A percentile compares a stretch with the other conserved stretches of the same genome.
Evolutionary conservation across 2,329 filamentous ascomycete genomes (phyloP).

Genomic region (Didymella segeticola): DNA sequence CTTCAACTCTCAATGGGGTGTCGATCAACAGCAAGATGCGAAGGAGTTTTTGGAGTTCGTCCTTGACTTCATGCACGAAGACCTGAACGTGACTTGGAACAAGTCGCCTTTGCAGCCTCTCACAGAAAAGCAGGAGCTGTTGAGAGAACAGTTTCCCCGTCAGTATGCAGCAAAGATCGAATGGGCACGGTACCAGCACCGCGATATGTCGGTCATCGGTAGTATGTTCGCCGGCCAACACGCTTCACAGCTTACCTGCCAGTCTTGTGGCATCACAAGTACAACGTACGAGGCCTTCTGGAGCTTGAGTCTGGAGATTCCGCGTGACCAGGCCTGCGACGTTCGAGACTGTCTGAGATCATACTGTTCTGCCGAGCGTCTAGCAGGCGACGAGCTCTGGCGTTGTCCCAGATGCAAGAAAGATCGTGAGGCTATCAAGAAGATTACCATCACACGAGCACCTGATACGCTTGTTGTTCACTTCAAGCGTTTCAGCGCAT

Average conservation of each 20-base stretch:
- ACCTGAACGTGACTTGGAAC: slow-evolving; percentile 76
- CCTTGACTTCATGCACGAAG: slow-evolving; percentile 81
- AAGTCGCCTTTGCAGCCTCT: slow-evolving; percentile 64
- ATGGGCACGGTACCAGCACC: slow-evolving; percentile 74
- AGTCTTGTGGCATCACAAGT: slow-evolving; percentile 66
- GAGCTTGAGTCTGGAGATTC: slow-evolving; percentile 74
- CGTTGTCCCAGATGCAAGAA: slow-evolving; percentile 77
- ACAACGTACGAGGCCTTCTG: slow-evolving; percentile 76
- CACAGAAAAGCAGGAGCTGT: slow-evolving; percentile 65
- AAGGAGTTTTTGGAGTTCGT: slow-evolving; percentile 89
- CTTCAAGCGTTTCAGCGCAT: slow-evolving; percentile 73
- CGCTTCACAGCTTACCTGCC: slow-evolving; percentile 66
- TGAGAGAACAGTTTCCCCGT: slow-evolving; percentile 66
- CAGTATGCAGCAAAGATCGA: slow-evolving; percentile 73
- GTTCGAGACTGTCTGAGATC: slow-evolving; percentile 73
- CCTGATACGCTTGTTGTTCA: slow-evolving; percentile 81
- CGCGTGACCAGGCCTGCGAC: slow-evolving; percentile 64
- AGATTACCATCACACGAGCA: slow-evolving; percentile 76
- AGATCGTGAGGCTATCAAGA: slow-evolving; percentile 71
- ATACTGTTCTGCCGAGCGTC: slow-evolving; percentile 71
- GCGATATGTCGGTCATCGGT: slow-evolving; percentile 78
- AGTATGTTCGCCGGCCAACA: slow-evolving; percentile 79
- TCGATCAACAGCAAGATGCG: slow-evolving; percentile 83
- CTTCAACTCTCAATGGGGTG: slow-evolving; percentile 72
- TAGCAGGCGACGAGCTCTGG: slow-evolving; percentile 72